Percentiles rank a stretch among this genome's conserved stretches.
These are phyloP conservation scores for Marchantia paleacea DNA, from an alignment of 225 moss, liverwort and hornwort species.

Conservation along the genomic window DNA sequence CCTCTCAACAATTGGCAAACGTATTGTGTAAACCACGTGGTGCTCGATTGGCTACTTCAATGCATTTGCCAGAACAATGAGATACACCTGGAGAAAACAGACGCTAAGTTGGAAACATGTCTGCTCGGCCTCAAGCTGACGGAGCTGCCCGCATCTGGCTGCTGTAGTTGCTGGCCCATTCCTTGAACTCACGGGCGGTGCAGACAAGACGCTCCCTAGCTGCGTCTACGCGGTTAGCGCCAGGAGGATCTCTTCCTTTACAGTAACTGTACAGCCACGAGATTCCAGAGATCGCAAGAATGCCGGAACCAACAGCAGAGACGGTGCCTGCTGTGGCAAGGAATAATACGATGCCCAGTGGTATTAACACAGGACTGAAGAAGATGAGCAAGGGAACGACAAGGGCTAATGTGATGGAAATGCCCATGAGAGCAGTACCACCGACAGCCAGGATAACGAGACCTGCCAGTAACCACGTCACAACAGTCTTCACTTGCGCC, in stretches of 20 bases:
- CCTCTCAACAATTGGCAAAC: too few species aligned
- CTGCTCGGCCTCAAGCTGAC: background rate
- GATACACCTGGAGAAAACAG: too few species aligned
- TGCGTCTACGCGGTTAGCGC: constrained; percentile 60
- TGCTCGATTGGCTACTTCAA: too few species aligned
- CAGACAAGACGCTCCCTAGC: constrained; percentile 27
- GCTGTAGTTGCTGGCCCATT: constrained; percentile 26
- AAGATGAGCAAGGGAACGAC: constrained; percentile 58
- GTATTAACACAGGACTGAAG: constrained; percentile 69
- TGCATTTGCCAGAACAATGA: too few species aligned
- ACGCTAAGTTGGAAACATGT: too few species aligned
- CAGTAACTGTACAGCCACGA: constrained; percentile 69
- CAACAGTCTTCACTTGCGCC: constrained; percentile 53
- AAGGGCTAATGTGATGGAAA: constrained; percentile 40
- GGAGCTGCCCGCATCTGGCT: constrained; percentile 24
- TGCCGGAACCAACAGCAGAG: constrained; percentile 41
- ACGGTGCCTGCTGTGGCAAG: constrained; percentile 41
- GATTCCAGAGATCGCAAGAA: constrained; percentile 38
- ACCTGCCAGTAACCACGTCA: constrained; percentile 47
- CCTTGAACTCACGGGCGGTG: constrained; percentile 31
- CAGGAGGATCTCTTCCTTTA: constrained; percentile 65
- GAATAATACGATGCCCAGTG: constrained; percentile 49
- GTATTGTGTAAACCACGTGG: too few species aligned
- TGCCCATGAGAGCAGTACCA: constrained; percentile 53
- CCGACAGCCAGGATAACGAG: constrained; percentile 42